Conservation (phyloP, 2,329 filamentous ascomycete species). For the Diaporthe batatas region DNA sequence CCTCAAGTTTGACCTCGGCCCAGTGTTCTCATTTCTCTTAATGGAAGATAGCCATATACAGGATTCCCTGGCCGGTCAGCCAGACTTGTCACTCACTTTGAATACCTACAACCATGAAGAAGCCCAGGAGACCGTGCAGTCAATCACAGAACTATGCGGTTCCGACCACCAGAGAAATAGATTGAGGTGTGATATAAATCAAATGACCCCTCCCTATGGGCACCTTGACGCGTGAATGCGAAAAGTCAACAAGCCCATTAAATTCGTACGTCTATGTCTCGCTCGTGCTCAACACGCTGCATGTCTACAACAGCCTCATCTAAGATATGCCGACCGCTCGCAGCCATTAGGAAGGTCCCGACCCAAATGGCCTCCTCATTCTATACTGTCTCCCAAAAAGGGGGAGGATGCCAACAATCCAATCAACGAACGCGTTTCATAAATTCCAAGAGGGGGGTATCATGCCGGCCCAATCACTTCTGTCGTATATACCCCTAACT, state of each 20-base stretch:
- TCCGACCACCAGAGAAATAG: no score
- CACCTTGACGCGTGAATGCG: not conserved
- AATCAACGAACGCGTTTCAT: conserved; percentile 27
- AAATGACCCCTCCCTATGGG: not conserved
- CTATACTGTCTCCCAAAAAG: not conserved
- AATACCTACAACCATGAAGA: not conserved
- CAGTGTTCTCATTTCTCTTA: no score
- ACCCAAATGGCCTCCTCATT: not conserved
- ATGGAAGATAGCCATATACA: not conserved
- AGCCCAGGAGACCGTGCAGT: not conserved
- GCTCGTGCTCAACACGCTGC: conserved; percentile 16
- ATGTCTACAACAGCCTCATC: not conserved
- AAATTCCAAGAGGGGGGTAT: conserved; percentile 24
- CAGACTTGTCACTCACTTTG: not conserved
- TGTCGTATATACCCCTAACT: not conserved
- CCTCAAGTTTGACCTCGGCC: no score
- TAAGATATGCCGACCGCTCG: not conserved
- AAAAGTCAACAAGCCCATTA: conserved; percentile 1
- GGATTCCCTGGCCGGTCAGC: not conserved
- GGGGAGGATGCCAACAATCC: not conserved
- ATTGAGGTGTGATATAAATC: not conserved
- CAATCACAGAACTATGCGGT: not conserved
- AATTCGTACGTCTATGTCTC: conserved; percentile 9
- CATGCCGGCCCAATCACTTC: conserved; percentile 23
- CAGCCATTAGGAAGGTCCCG: conserved; percentile 1